These are phyloP conservation scores for Citeromyces nyonsensis DNA, from an alignment of 805 yeast species.

Conservation along the genomic window DNA sequence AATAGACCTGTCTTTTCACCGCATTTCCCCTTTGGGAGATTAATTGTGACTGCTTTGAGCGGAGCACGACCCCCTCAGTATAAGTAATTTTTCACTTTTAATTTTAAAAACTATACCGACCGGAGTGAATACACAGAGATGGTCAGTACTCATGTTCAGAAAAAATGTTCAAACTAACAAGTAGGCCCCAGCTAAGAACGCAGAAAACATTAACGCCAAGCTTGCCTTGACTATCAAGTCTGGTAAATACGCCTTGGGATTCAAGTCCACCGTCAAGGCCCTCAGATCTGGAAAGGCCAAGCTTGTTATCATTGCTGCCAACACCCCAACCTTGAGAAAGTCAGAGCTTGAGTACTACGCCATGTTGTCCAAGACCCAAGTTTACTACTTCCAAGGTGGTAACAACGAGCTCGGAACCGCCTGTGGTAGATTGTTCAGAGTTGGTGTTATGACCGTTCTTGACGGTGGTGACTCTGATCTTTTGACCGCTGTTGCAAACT, in stretches of 20 bases:
- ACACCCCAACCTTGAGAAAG: constrained; percentile 99
- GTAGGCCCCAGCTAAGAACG: constrained; percentile 91
- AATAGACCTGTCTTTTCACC: neutral
- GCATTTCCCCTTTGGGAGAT: neutral
- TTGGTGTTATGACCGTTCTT: constrained; percentile 88
- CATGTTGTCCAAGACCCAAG: constrained; percentile 95
- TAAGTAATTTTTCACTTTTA: constrained; percentile 1
- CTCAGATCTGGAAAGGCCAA: constrained; percentile 98
- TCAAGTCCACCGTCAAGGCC: constrained; percentile 97
- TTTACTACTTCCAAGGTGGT: constrained; percentile 99
- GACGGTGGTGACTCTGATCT: constrained; percentile 99
- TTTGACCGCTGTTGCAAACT: constrained; percentile 40
- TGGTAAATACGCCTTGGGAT: constrained; percentile 99
- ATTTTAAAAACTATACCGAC: constrained; percentile 24
- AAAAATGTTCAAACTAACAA: constrained; percentile 17
- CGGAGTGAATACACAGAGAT: constrained; percentile 99
- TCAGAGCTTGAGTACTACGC: constrained; percentile 99
- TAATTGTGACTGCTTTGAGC: neutral
- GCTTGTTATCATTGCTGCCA: constrained; percentile 94
- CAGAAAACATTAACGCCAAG: constrained; percentile 95
- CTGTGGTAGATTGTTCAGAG: constrained; percentile 99
- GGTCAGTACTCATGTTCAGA: constrained; percentile 55
- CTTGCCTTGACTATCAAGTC: constrained; percentile 97
- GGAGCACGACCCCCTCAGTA: neutral
- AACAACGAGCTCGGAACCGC: constrained; percentile 99